Percentiles rank a stretch among this genome's conserved stretches.
Conservation (phyloP, 176 grass and related monocot species). For the Triticum monococcum region DNA sequence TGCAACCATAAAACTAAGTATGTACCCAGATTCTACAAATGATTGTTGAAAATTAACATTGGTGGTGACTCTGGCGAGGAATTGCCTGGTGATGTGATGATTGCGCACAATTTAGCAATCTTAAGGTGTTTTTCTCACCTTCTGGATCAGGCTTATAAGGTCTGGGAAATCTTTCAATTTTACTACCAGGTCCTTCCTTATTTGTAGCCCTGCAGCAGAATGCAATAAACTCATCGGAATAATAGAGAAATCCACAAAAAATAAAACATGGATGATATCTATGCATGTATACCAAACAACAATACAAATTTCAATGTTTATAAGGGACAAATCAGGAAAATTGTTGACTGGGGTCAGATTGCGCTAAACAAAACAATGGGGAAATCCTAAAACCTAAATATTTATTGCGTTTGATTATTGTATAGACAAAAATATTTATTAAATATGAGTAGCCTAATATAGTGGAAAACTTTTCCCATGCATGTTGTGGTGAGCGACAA, state of each 20-base stretch:
- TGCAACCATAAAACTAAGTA: neutral
- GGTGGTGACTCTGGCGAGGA: neutral
- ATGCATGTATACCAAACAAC: neutral
- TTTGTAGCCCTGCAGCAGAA: neutral
- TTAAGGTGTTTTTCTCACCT: slow-evolving; percentile 7
- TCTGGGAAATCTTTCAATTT: neutral
- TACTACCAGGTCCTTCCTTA: neutral
- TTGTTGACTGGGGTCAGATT: neutral
- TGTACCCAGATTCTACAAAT: neutral
- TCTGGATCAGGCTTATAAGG: neutral
- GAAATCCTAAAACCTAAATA: neutral
- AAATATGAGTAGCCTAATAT: too few species aligned
- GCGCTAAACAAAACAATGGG: neutral
- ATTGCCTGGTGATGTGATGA: neutral
- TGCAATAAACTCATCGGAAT: neutral
- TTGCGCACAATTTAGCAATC: neutral
- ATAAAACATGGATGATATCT: neutral
- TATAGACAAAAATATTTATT: too few species aligned
- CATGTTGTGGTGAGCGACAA: neutral
- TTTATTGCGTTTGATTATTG: neutral
- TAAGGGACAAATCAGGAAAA: neutral
- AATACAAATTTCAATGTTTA: neutral
- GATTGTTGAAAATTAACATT: neutral
- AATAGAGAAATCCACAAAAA: neutral
- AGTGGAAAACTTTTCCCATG: too few species aligned